These are phyloP conservation scores for Austroboletus novae-zelandiae DNA, from an alignment of 1,284 basidiomycete species.

Conservation along the genomic window DNA sequence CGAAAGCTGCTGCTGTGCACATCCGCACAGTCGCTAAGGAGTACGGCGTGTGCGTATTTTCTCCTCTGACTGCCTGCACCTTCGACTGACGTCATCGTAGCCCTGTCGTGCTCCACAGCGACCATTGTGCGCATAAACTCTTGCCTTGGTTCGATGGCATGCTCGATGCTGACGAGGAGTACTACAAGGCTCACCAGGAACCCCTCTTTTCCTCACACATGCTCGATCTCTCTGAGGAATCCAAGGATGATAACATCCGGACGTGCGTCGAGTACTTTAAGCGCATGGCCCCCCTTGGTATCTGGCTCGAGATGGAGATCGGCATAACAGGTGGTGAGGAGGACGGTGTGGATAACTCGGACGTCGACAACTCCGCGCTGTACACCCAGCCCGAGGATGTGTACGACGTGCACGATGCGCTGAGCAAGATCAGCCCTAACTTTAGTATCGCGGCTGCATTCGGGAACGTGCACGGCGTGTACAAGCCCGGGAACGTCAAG, in stretches of 20 bases:
- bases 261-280: conserved; percentile 95
- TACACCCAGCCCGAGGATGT: conserved; percentile 99
- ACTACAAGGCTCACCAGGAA: conserved; percentile 88
- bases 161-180: conserved; percentile 94
- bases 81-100: conserved; percentile 37
- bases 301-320: conserved; percentile 99
- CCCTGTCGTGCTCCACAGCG: conserved; percentile 97
- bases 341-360: conserved; percentile 97
- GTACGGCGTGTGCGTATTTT: conserved; percentile 79
- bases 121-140: conserved; percentile 99
- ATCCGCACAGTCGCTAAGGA: conserved; percentile 85
- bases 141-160: conserved; percentile 99
- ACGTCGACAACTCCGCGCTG: conserved; percentile 89
- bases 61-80: neutral
- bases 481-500: conserved; percentile 83
- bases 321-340: conserved; percentile 99
- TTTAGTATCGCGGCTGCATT: conserved; percentile 90
- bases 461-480: conserved; percentile 86
- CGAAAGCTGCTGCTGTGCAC: conserved; percentile 91
- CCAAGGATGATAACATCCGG: conserved; percentile 96
- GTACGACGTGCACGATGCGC: conserved; percentile 86
- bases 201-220: conserved; percentile 99
- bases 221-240: conserved; percentile 98
- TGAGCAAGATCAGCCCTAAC: conserved; percentile 86
- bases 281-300: conserved; percentile 89